Evolutionary conservation across 306 rosid genomes (phyloP), one percentile per base, ranked within the genome.

Genomic region (Prunus mongolica): DNA sequence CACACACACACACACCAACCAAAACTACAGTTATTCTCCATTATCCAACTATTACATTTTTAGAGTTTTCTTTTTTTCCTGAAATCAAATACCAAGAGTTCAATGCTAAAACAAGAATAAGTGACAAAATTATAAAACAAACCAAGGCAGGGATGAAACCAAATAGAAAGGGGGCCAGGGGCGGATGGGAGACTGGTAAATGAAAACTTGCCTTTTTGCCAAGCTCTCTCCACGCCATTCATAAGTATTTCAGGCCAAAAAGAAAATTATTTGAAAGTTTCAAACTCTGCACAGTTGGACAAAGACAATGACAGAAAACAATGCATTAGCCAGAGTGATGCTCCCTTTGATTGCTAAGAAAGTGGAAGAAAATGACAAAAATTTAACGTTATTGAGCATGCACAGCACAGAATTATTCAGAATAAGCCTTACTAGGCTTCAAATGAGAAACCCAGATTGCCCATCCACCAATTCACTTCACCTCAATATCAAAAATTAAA

Each of bases 201-300:
- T 45, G 51, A 20, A n/a, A 38, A 28, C 87, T 71, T 70, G 87
- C 97, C 90, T 74, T 88, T 80, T 78, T 87, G 50, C 85, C 83
- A 75, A 94, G 87, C 83, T 64, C 91, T 51, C 89, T 86, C 96
- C 90, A 94, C 83, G 94, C 97, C 97, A 93, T 93, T 85, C 94
- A 86, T 81, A 89, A 75, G 89, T 75, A 34, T 82, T 69, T 38
- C 58, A 83, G 38, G 22, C 47, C 55, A 72, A 20, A 6, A 19
- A 41, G 10, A 30, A 30, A 32, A n/a, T 28, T 32, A 71, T 6
- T 56, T 24, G 6, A 44, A 34, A 72, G 15, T 79, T 68, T n/a
- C 52, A 83, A 81, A 67, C 71, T 80, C 90, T 83, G 80, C 68
- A 63, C 71, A 77, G 57, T 65, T 70, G 72, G 72, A 68, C 34